Conservation (phyloP, 139 green algal genomes). For the Volvox africanus region DNA sequence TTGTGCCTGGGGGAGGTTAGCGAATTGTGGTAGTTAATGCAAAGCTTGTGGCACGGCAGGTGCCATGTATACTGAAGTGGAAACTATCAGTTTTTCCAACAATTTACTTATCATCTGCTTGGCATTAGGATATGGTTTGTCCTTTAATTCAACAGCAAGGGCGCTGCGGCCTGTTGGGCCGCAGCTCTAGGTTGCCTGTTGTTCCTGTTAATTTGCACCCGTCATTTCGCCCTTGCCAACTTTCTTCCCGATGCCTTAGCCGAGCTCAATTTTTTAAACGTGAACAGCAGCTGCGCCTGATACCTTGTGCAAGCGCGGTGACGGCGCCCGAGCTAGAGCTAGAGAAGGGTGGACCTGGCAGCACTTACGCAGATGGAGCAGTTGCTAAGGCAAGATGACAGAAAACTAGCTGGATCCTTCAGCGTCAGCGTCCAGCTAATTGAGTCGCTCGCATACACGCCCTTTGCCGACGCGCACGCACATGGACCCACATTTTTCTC, state of each 20-base stretch:
- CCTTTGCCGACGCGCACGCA: no score
- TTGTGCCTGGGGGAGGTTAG: no score
- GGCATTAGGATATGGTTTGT: slow-evolving; percentile 8
- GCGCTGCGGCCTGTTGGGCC: slow-evolving; percentile 1
- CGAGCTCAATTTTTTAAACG: neutral
- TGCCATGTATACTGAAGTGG: no score
- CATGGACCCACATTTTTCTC: no score
- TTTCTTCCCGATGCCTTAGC: neutral
- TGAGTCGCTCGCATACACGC: neutral
- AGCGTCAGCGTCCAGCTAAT: neutral
- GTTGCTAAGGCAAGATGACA: slow-evolving; percentile 40
- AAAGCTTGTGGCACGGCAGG: no score
- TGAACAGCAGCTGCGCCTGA: neutral
- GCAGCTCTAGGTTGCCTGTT: neutral
- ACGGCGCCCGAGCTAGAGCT: slow-evolving; percentile 21
- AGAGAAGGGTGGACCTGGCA: slow-evolving; percentile 47
- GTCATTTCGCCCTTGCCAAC: neutral
- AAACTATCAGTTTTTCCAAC: no score
- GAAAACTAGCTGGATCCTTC: neutral
- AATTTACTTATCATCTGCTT: no score
- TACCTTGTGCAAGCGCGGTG: neutral
- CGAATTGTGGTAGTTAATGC: no score
- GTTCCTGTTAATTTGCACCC: slow-evolving; percentile 10
- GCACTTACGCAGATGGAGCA: slow-evolving; percentile 28
- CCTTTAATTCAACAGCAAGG: slow-evolving; percentile 3